Percentiles rank a stretch among this genome's conserved stretches.
phyloP scores from a whole-genome alignment of 441 rosid genomes.

The Melianthus villosus region DNA sequence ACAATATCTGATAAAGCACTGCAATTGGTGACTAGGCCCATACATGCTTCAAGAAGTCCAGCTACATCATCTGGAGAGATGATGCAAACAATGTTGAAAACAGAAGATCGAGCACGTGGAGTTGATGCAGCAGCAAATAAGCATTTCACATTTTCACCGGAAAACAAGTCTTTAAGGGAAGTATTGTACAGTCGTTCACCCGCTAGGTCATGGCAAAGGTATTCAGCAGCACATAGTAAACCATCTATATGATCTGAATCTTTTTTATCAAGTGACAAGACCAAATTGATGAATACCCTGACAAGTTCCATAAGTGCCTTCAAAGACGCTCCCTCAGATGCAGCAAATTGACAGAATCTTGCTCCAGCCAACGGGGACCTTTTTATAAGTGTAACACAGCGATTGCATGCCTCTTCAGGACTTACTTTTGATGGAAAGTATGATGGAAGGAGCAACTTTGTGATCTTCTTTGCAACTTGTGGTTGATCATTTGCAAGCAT shows the following conservation, averaged over 20 bases:
- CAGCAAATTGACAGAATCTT: conserved; percentile 69
- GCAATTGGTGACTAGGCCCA: conserved; percentile 34
- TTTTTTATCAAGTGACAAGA: conserved; percentile 32
- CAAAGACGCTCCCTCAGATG: conserved; percentile 43
- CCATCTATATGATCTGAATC: conserved; percentile 53
- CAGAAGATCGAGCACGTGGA: conserved; percentile 41
- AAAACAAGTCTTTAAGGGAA: conserved; percentile 40
- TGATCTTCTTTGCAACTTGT: conserved; percentile 59
- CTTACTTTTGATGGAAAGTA: conserved; percentile 67
- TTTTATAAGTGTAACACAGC: conserved; percentile 64
- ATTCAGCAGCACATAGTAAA: conserved; percentile 36
- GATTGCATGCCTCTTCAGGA: conserved; percentile 64
- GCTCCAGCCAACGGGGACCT: conserved; percentile 82
- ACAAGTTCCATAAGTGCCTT: conserved; percentile 53
- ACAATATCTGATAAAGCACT: conserved; percentile 33
- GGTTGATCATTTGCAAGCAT: conserved; percentile 58
- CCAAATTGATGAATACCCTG: conserved; percentile 31
- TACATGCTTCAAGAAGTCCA: conserved; percentile 48
- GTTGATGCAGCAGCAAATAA: conserved; percentile 52
- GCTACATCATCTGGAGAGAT: conserved; percentile 35
- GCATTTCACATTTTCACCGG: conserved; percentile 31
- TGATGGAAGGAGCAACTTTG: conserved; percentile 65
- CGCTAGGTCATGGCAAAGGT: conserved; percentile 41
- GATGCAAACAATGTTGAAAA: conserved; percentile 36
- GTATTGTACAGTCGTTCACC: conserved; percentile 30